phyloP scores from a whole-genome alignment of 1,139 yeast species.

The Hyphopichia buzzinii region DNA sequence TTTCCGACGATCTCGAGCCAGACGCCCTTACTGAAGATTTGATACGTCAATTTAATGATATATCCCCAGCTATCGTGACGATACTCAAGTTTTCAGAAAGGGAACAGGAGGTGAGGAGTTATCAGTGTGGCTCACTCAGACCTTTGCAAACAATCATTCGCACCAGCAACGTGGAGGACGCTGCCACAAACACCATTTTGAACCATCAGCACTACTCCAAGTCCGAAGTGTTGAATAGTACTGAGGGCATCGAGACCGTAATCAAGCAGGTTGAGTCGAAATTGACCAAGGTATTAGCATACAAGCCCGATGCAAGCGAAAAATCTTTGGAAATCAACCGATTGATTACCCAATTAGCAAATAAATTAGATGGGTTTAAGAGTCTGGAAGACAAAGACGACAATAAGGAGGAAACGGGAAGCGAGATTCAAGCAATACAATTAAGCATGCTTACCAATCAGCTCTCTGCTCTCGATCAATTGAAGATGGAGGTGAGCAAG shows the following conservation, averaged over 20 bases:
- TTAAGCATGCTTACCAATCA: constrained; percentile 32
- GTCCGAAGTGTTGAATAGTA: background rate
- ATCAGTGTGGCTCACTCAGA: background rate
- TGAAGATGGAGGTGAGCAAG: constrained; percentile 19
- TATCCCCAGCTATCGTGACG: background rate
- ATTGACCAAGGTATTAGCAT: background rate
- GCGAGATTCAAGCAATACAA: constrained; percentile 22
- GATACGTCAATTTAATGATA: constrained; percentile 6
- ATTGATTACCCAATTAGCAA: constrained; percentile 24
- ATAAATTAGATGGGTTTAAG: constrained; percentile 17
- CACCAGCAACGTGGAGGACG: constrained; percentile 23
- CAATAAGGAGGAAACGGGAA: too few species aligned
- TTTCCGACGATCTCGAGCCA: constrained; percentile 9
- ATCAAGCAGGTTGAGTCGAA: constrained; percentile 2
- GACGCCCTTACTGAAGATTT: constrained; percentile 10
- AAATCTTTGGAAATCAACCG: constrained; percentile 19
- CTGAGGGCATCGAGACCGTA: constrained; percentile 4
- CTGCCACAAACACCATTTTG: constrained; percentile 26
- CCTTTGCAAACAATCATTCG: constrained; percentile 12
- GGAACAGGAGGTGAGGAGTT: constrained; percentile 5
- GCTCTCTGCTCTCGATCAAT: constrained; percentile 21
- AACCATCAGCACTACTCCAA: constrained; percentile 21
- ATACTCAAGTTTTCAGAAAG: constrained; percentile 6
- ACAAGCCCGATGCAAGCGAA: constrained; percentile 1
- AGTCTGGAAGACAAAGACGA: constrained; percentile 3